These are phyloP conservation scores for Euphorbia celastroides DNA, from an alignment of 441 rosid genomes.

Conservation along the genomic window DNA sequence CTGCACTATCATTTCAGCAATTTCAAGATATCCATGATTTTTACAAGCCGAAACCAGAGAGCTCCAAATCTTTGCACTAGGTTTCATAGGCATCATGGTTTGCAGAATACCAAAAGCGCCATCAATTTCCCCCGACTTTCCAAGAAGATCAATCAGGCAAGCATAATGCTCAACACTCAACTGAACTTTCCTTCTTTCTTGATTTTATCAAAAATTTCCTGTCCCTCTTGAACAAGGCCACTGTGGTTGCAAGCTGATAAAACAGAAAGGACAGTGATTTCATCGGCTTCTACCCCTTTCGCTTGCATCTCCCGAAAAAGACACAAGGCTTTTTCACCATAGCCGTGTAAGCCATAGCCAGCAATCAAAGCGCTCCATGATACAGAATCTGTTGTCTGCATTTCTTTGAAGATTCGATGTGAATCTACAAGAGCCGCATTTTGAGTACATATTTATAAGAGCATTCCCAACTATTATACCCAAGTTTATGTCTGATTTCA, in stretches of 20 bases:
- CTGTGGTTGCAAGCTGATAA: constrained; percentile 52
- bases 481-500: constrained; percentile 34
- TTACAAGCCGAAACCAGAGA: constrained; percentile 45
- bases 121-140: constrained; percentile 44
- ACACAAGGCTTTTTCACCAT: constrained; percentile 14
- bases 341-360: constrained; percentile 22
- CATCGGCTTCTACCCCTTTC: constrained; percentile 7
- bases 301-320: constrained; percentile 10
- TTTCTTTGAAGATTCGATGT: constrained; percentile 34
- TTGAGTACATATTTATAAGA: constrained; percentile 49
- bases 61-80: constrained; percentile 41
- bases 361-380: constrained; percentile 49
- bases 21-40: constrained; percentile 37
- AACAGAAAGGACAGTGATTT: constrained; percentile 34
- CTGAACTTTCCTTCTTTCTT: constrained; percentile 21
- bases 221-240: constrained; percentile 44
- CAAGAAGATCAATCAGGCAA: constrained; percentile 50
- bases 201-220: constrained; percentile 29
- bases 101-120: constrained; percentile 31
- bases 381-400: constrained; percentile 34
- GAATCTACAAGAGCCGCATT: constrained; percentile 45
- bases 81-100: constrained; percentile 48
- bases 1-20: constrained; percentile 27
- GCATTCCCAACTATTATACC: constrained; percentile 36
- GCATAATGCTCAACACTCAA: constrained; percentile 42